phyloP scores from a whole-genome alignment of 225 moss, liverwort and hornwort species.

The Polytrichum formosum region DNA sequence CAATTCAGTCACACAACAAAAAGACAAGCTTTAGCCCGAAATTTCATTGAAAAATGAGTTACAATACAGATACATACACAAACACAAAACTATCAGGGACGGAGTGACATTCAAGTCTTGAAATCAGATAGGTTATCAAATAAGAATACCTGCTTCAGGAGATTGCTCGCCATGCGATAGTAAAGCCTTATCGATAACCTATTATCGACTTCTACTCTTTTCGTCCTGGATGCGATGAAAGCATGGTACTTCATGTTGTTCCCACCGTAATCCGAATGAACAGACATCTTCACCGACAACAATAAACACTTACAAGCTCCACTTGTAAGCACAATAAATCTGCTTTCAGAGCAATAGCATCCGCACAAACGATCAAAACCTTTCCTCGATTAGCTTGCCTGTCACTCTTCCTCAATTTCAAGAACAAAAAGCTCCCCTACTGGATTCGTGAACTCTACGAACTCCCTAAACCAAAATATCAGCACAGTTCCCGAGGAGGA shows the following conservation, averaged over 20 bases:
- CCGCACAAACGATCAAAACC: slow-evolving; percentile 20
- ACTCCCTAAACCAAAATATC: not conserved
- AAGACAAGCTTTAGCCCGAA: too few relatives aligned
- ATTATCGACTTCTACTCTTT: slow-evolving; percentile 71
- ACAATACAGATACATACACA: too few relatives aligned
- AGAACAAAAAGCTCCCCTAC: not conserved
- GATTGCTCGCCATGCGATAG: slow-evolving; percentile 71
- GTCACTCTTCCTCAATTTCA: slow-evolving; percentile 1
- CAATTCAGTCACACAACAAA: too few relatives aligned
- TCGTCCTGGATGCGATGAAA: slow-evolving; percentile 51
- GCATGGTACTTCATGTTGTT: slow-evolving; percentile 37
- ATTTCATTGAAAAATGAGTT: too few relatives aligned
- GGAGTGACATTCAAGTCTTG: too few relatives aligned
- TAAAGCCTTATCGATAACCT: slow-evolving; percentile 72
- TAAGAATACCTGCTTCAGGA: slow-evolving; percentile 71
- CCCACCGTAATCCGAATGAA: not conserved
- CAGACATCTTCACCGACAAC: not conserved
- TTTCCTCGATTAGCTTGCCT: slow-evolving; percentile 25
- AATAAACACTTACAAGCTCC: not conserved
- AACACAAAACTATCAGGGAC: too few relatives aligned
- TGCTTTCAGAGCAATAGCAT: not conserved
- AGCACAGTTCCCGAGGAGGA: not conserved
- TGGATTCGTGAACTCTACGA: not conserved
- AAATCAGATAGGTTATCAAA: not conserved
- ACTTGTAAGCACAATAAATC: not conserved